Base-by-base conservation (phyloP, 371 early-diverging fungal species). In the Zancudomyces culisetae region DNA sequence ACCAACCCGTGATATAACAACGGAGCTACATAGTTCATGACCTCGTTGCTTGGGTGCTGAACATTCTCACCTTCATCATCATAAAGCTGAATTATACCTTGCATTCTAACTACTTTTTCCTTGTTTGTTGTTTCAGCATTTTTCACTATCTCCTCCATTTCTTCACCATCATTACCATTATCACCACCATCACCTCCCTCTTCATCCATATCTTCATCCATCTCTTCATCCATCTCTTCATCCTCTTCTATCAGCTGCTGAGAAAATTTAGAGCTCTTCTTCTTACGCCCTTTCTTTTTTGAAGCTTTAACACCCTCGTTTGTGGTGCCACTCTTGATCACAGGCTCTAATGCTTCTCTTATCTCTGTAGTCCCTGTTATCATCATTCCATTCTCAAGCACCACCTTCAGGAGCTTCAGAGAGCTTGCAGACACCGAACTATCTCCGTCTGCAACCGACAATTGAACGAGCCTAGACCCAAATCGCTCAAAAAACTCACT, bases 401-500 rank as follows among this genome's bases (percentile, higher is more conserved):
- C 61, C 59, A 64, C 69, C 58, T 64, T 51, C n/a, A 72, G 52
- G 0, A 83, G 66, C 19, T 72, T 68, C 22, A 88, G 74, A 1
- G 87, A 83, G 13, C 71, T 73, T 8, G 73, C 59, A 27, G 84
- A 79, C 12, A 80, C 81, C 15, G 50, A 56, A 0, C 59, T 56
- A 55, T 90, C 87, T 0, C 74, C 61, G 43, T 95, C 96, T 13
- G 75, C 72, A 15, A 79, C 48, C 1, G 88, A 87, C 76, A 95
- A 83, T 53, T 90, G 83, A 30, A 88, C 64, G 13, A 91, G 59
- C 10, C 92, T 77, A 0, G 70, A 59, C 39, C 77, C 76, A 60
- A 82, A 85, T 10, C 90, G 73, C 19, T 75, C 74, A 0, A 78
- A 76, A 59, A 93, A 90, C 6, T 56, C 66, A 1, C 76, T 64